Conservation (phyloP, 805 yeast species). For the Lipomyces oligophaga region DNA sequence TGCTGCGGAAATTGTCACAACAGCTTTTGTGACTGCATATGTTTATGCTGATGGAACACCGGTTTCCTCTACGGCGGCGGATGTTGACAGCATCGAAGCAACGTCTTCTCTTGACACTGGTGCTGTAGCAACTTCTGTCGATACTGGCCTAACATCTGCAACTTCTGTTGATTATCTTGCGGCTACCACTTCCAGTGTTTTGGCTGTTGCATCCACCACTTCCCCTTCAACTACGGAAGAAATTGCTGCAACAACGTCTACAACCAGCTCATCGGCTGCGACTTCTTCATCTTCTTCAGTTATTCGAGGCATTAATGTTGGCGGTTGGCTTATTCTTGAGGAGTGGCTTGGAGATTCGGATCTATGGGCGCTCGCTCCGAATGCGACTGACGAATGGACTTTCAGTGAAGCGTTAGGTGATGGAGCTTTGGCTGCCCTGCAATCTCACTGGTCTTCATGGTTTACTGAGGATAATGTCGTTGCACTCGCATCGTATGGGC, state of each 20-base stretch:
- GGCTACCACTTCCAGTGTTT: not conserved
- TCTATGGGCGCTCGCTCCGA: slow-evolving; percentile 55
- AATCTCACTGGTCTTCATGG: slow-evolving; percentile 67
- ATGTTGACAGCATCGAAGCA: not conserved
- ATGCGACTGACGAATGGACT: slow-evolving; percentile 82
- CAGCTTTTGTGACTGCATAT: too few relatives aligned
- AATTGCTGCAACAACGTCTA: not conserved
- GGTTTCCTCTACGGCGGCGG: too few relatives aligned
- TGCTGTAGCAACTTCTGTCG: slow-evolving; percentile 1
- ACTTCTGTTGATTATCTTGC: slow-evolving; percentile 1
- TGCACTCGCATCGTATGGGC: slow-evolving; percentile 52
- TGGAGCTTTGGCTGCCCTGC: slow-evolving; percentile 50
- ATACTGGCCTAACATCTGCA: not conserved
- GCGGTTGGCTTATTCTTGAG: slow-evolving; percentile 88
- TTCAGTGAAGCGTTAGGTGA: slow-evolving; percentile 60
- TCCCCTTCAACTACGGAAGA: not conserved
- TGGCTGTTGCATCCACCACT: not conserved
- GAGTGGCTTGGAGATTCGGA: slow-evolving; percentile 41
- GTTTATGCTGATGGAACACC: too few relatives aligned
- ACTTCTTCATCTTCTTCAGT: not conserved
- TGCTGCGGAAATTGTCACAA: too few relatives aligned
- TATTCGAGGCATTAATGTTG: slow-evolving; percentile 55
- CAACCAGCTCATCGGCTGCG: not conserved
- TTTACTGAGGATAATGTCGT: slow-evolving; percentile 59
- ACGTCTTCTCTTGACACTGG: not conserved